Evolutionary conservation across 2,329 filamentous ascomycete species (phyloP), one percentile per base, ranked within the genome.

Genomic region (Colletotrichum sp.): DNA sequence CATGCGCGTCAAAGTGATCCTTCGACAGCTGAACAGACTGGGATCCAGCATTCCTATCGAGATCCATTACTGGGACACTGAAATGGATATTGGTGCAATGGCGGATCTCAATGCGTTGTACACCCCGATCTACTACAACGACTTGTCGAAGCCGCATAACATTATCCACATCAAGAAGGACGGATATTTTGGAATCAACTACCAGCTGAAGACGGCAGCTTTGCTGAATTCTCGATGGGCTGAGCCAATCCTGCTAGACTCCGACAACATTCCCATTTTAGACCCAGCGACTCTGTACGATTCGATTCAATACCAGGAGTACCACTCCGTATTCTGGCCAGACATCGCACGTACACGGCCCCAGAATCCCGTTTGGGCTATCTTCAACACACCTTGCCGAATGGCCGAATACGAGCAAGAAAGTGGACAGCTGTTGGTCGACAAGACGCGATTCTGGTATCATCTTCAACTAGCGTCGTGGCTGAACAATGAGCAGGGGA

Each of bases 351-450:
- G 55, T 12, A 72, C 69, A 18, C 18, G 72, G 4, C 72, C 72
- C 8, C 69, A 57, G 32, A 75, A 72, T 44, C 69, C 69, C 1
- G 55, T 44, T 2, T 72, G 72, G 72, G 72, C 69, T 4, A 75
- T 72, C 13, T 68, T 72, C 63, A 72, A 75, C 16, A 68, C 69
- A 2, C 72, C 55, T 10, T 75, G 72, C 16, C 69, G 69, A 4
- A 75, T 75, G 72, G 69, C 63, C 16, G 72, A 75, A 39, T 26
- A 75, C 55, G 69, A 75, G 21, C 69, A 75, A 26, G 69, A 75
- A 13, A 75, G 72, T 15, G 69, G 72, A 3, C 69, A 72, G 26
- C 55, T 75, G 0, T 21, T 75, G 15, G 72, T 75, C 8, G 69
- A 75, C 16, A 75, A 75, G 63, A 55, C 8, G 55, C 69, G 69